Evolutionary conservation across 2,329 filamentous ascomycete genomes (phyloP).

Genomic region (Pseudomassariella vexata): DNA sequence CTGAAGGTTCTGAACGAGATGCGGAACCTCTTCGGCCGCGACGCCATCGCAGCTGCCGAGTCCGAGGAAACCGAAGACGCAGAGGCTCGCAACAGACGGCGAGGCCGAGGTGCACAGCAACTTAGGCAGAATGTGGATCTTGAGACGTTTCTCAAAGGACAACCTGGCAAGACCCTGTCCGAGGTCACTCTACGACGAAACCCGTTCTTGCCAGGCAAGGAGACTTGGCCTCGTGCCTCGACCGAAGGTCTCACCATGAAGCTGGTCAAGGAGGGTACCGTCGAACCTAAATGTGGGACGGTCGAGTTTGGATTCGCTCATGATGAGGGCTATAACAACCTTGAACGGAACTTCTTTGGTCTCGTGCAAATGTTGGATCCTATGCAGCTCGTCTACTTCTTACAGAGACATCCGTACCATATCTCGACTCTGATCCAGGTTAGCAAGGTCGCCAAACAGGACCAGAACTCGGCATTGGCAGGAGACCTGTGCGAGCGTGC

Average conservation of each 20-base stretch:
- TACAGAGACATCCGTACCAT: constrained; percentile 78
- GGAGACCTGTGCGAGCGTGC: constrained; percentile 86
- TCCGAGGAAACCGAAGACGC: constrained; percentile 41
- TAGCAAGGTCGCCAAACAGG: constrained; percentile 85
- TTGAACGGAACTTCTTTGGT: constrained; percentile 71
- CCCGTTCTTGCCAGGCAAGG: constrained; percentile 78
- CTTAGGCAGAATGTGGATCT: constrained; percentile 48
- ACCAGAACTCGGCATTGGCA: constrained; percentile 79
- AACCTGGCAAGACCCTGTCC: constrained; percentile 58
- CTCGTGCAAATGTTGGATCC: constrained; percentile 82
- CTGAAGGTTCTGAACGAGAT: constrained; percentile 90
- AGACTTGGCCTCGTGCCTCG: constrained; percentile 76
- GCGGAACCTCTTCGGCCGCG: constrained; percentile 55
- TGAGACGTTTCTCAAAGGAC: constrained; percentile 48
- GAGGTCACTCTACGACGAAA: constrained; percentile 72
- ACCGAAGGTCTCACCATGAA: constrained; percentile 83
- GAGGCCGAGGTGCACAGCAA: constrained; percentile 27
- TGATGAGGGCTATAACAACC: constrained; percentile 63
- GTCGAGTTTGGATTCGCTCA: constrained; percentile 76
- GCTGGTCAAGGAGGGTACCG: constrained; percentile 31
- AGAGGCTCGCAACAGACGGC: constrained; percentile 26
- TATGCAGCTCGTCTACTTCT: constrained; percentile 70
- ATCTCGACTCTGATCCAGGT: constrained; percentile 91
- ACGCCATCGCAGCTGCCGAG: constrained; percentile 49
- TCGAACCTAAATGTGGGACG: constrained; percentile 38